phyloP scores from a whole-genome alignment of 2,329 filamentous ascomycete genomes.

The Alternaria tenuissima region DNA sequence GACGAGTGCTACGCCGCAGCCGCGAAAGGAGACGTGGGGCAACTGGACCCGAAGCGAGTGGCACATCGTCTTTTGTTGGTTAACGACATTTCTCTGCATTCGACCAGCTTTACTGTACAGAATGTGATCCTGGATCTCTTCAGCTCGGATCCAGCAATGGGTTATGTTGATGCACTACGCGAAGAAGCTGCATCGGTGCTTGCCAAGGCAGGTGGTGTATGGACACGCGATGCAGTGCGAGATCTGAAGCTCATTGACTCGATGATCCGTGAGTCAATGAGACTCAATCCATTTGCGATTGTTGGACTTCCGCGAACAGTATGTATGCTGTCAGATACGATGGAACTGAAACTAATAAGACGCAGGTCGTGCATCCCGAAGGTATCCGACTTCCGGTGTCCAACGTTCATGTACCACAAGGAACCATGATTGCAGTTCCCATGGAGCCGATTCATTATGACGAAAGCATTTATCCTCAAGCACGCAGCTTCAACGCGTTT shows the following conservation, averaged over 20 bases:
- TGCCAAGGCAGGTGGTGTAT: conserved; percentile 14
- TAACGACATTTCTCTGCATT: conserved; percentile 25
- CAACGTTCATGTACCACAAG: conserved; percentile 19
- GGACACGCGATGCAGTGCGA: conserved; percentile 23
- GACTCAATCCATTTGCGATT: conserved; percentile 23
- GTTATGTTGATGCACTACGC: conserved; percentile 21
- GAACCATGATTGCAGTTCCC: conserved; percentile 23
- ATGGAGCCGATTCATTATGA: conserved; percentile 26
- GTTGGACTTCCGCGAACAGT: conserved; percentile 24
- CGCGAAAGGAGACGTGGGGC: conserved; percentile 16
- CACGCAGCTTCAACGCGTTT: conserved; percentile 24
- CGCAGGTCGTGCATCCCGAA: conserved; percentile 22
- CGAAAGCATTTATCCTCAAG: conserved; percentile 21
- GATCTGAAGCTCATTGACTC: conserved; percentile 24
- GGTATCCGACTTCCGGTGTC: conserved; percentile 14
- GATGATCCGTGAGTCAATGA: conserved; percentile 26
- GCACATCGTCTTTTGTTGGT: conserved; percentile 25
- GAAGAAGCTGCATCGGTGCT: conserved; percentile 20
- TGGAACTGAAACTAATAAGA: neutral
- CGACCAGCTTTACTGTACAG: conserved; percentile 24
- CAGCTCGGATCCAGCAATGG: conserved; percentile 19
- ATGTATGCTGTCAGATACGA: neutral
- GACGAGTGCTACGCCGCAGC: conserved; percentile 22
- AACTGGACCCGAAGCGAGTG: conserved; percentile 23
- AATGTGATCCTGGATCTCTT: conserved; percentile 26